A percentile compares a stretch with the other conserved stretches of the same genome.
phyloP scores from a whole-genome alignment of 2,329 filamentous ascomycete species.

The Cytospora chrysosperma region DNA sequence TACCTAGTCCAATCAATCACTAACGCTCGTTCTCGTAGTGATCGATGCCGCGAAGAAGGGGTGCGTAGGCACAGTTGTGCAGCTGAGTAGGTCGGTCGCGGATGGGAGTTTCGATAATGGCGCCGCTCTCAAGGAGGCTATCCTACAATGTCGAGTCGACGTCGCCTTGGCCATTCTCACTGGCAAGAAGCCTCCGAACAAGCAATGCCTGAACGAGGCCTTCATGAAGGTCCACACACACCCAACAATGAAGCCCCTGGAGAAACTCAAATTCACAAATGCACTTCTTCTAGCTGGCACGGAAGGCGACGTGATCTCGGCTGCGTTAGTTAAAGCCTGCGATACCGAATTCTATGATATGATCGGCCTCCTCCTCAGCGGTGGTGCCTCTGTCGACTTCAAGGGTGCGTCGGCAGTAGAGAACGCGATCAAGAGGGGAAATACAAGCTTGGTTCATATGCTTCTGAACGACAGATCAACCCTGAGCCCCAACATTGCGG shows the following conservation, averaged over 20 bases:
- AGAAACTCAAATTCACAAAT: conserved; percentile 54
- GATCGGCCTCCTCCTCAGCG: conserved; percentile 50
- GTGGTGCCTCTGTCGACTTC: conserved; percentile 56
- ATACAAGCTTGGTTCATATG: conserved; percentile 46
- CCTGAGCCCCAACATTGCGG: conserved; percentile 47
- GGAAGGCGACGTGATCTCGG: conserved; percentile 48
- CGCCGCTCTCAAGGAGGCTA: conserved; percentile 51
- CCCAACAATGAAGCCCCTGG: conserved; percentile 45
- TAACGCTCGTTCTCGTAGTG: too few species aligned
- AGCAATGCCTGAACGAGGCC: conserved; percentile 48
- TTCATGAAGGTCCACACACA: conserved; percentile 49
- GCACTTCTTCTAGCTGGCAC: conserved; percentile 59
- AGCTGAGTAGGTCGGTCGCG: conserved; percentile 51
- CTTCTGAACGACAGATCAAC: conserved; percentile 45
- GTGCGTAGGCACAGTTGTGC: conserved; percentile 49
- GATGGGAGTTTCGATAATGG: conserved; percentile 53
- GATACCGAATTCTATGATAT: conserved; percentile 53
- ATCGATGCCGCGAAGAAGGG: conserved; percentile 50
- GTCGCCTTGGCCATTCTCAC: conserved; percentile 55
- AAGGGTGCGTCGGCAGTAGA: conserved; percentile 50
- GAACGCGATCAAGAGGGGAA: conserved; percentile 46
- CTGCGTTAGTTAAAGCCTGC: conserved; percentile 49
- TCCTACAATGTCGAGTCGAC: conserved; percentile 50
- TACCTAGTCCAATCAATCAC: too few species aligned
- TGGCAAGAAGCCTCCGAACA: conserved; percentile 51